phyloP scores from a whole-genome alignment of 2,329 filamentous ascomycete genomes.

The Lanzia echinophila region DNA sequence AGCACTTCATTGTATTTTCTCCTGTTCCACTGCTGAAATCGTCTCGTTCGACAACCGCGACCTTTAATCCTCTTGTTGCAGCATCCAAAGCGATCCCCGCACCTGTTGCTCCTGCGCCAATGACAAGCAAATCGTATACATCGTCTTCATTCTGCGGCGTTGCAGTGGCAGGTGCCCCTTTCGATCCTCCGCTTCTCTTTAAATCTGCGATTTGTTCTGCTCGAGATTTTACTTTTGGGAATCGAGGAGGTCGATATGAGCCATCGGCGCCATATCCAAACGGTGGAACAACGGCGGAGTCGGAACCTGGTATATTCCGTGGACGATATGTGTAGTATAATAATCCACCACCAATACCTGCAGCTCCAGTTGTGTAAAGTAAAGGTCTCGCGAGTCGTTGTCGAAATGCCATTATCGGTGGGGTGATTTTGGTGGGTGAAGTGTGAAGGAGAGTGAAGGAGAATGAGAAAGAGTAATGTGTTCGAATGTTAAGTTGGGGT shows the following conservation, averaged over 20 bases:
- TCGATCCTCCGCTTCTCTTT: conserved; percentile 43
- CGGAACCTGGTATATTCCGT: conserved; percentile 63
- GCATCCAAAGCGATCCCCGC: conserved; percentile 67
- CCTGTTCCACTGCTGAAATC: conserved; percentile 70
- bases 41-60: conserved; percentile 65
- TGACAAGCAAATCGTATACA: conserved; percentile 60
- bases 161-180: conserved; percentile 29
- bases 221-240: conserved; percentile 43
- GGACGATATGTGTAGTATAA: conserved; percentile 58
- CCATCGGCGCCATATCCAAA: conserved; percentile 64
- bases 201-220: conserved; percentile 46
- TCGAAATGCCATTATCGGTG: conserved; percentile 31
- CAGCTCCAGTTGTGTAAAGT: conserved; percentile 44
- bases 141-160: conserved; percentile 36
- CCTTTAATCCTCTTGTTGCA: conserved; percentile 62
- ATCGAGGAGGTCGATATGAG: conserved; percentile 50
- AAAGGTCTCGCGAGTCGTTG: conserved; percentile 41
- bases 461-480: conserved; percentile 13
- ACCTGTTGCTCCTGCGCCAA: conserved; percentile 66
- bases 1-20: too few relatives aligned
- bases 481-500: conserved; percentile 2
- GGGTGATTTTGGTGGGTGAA: background rate
- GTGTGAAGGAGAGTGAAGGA: conserved; percentile 13
- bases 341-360: conserved; percentile 38
- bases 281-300: conserved; percentile 61